Evolutionary conservation across 2,329 filamentous ascomycete species (phyloP).

Genomic region (Clonostachys rhizophaga): DNA sequence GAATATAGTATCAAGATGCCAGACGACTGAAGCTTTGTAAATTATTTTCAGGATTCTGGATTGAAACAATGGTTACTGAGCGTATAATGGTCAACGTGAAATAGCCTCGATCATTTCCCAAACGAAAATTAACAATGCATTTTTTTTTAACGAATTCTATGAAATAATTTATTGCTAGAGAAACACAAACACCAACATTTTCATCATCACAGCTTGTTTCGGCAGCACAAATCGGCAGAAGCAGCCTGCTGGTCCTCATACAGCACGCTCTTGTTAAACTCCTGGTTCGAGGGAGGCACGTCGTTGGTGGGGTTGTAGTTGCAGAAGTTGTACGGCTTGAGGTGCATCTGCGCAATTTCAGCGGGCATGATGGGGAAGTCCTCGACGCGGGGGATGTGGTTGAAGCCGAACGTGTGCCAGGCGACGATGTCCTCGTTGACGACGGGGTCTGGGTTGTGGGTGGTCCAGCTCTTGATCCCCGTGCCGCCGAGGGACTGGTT

Average conservation of each 20-base stretch:
- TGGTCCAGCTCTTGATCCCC: background rate
- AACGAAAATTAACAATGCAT: no score
- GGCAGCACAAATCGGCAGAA: no score
- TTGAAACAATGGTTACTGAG: no score
- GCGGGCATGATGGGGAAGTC: conserved; percentile 65
- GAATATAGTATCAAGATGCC: no score
- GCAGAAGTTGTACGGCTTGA: conserved; percentile 48
- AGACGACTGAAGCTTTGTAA: no score
- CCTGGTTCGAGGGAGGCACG: conserved; percentile 10
- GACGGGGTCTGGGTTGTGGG: conserved; percentile 39
- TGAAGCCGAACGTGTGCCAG: conserved; percentile 87
- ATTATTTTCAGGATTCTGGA: no score
- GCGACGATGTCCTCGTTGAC: conserved; percentile 79
- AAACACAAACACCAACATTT: no score
- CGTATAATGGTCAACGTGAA: no score
- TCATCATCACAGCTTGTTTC: no score
- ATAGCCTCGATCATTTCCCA: no score
- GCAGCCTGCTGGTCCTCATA: background rate
- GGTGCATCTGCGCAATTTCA: conserved; percentile 40
- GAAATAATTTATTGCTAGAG: no score
- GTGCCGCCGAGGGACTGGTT: conserved; percentile 38
- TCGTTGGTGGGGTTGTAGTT: conserved; percentile 37
- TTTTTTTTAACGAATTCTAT: no score
- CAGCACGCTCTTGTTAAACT: conserved; percentile 4
- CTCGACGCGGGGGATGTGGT: conserved; percentile 54